Conservation (phyloP, 2,329 filamentous ascomycete genomes). For the Scedosporium aurantiacum region DNA sequence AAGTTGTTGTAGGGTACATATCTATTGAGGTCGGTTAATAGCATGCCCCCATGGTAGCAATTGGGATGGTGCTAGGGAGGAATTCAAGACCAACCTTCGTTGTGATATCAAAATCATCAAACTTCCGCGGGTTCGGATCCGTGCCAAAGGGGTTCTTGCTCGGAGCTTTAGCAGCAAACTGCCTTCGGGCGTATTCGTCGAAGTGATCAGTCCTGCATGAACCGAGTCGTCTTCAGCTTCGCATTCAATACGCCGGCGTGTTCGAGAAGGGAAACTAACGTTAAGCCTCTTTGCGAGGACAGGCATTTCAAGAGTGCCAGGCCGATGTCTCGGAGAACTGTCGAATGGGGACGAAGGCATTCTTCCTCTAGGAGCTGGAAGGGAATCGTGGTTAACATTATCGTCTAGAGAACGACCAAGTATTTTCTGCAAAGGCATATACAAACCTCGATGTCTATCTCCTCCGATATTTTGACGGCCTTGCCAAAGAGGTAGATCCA, state of each 20-base stretch:
- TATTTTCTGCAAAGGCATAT: conserved; percentile 13
- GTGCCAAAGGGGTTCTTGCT: conserved; percentile 74
- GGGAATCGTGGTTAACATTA: no score
- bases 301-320: conserved; percentile 83
- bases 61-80: not conserved
- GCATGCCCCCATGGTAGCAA: not conserved
- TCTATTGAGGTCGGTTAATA: conserved; percentile 27
- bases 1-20: conserved; percentile 74
- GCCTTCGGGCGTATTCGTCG: conserved; percentile 83
- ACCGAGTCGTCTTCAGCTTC: not conserved
- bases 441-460: conserved; percentile 88
- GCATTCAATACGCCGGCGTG: not conserved
- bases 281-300: conserved; percentile 84
- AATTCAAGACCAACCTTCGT: conserved; percentile 49
- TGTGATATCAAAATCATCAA: conserved; percentile 71
- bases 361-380: conserved; percentile 68
- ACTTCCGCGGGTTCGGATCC: conserved; percentile 60
- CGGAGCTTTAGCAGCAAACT: conserved; percentile 75
- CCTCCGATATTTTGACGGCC: conserved; percentile 79
- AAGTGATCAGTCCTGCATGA: conserved; percentile 65
- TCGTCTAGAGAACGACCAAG: no score
- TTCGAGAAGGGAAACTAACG: conserved; percentile 44
- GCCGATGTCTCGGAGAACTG: conserved; percentile 68
- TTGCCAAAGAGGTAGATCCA: conserved; percentile 88
- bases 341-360: conserved; percentile 70